These are phyloP conservation scores for Penicillium arizonense DNA, from an alignment of 495 filamentous ascomycete genomes.

Conservation along the genomic window DNA sequence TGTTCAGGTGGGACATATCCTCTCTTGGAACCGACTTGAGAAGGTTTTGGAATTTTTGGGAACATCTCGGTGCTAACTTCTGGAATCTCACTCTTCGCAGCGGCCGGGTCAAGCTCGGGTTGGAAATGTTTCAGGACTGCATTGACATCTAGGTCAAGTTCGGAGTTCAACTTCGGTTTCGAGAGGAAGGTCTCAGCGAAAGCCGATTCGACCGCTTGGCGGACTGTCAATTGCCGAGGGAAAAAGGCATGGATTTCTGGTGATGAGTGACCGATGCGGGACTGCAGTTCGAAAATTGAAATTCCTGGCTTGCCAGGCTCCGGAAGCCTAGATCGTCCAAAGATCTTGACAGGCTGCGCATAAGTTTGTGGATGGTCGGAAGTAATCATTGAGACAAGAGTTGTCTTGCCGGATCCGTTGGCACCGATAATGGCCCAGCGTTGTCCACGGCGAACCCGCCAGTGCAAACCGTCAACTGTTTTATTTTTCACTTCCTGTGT, in stretches of 20 bases:
- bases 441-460: constrained; percentile 79
- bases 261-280: constrained; percentile 84
- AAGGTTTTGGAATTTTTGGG: constrained; percentile 10
- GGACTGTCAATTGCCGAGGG: constrained; percentile 72
- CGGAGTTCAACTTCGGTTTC: constrained; percentile 58
- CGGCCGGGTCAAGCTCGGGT: constrained; percentile 63
- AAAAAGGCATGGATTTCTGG: constrained; percentile 95
- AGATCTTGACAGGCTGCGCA: constrained; percentile 79
- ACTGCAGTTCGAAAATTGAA: constrained; percentile 88
- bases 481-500: constrained; percentile 51
- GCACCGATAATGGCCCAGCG: constrained; percentile 90
- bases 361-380: constrained; percentile 96
- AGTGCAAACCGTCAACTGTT: constrained; percentile 62
- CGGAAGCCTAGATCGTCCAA: constrained; percentile 78
- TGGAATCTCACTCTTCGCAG: constrained; percentile 9
- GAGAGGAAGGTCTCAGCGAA: constrained; percentile 85
- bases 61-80: constrained; percentile 7
- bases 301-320: constrained; percentile 68
- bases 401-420: constrained; percentile 84
- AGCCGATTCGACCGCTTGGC: constrained; percentile 74
- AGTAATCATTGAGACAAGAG: constrained; percentile 84
- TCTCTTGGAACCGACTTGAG: neutral
- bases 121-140: constrained; percentile 72
- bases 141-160: constrained; percentile 56
- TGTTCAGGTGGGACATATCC: constrained; percentile 17